Evolutionary conservation across 2,329 filamentous ascomycete genomes (phyloP).

Genomic region (Calonectria hawksworthii): DNA sequence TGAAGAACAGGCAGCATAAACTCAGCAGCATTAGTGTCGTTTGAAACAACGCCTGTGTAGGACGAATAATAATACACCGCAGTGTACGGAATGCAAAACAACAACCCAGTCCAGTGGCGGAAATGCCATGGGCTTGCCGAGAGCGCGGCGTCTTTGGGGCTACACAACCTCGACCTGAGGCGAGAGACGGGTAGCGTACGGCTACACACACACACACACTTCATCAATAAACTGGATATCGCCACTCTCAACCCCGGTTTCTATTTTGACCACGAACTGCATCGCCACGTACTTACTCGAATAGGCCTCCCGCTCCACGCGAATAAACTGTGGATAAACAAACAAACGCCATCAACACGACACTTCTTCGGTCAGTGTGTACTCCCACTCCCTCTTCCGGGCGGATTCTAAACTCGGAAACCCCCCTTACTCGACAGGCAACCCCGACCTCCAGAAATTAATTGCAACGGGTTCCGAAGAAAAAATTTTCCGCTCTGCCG

Average conservation of each 20-base stretch:
- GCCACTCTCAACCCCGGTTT: neutral
- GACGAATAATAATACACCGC: neutral
- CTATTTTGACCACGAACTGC: constrained; percentile 10
- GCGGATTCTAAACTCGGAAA: constrained; percentile 11
- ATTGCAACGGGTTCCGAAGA: neutral
- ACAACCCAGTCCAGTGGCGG: neutral
- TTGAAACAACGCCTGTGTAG: neutral
- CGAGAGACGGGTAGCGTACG: neutral
- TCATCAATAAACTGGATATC: neutral
- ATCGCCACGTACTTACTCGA: neutral
- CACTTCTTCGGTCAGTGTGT: neutral
- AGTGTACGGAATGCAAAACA: neutral
- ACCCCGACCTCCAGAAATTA: constrained; percentile 16
- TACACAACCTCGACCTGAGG: neutral
- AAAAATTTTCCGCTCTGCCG: constrained; percentile 23
- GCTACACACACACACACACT: neutral
- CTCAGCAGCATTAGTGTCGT: neutral
- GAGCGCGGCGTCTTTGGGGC: neutral
- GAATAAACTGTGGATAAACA: constrained; percentile 7
- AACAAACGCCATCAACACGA: constrained; percentile 12
- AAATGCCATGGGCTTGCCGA: neutral
- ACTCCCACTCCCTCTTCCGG: neutral
- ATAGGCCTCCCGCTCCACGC: constrained; percentile 14
- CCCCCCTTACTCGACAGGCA: constrained; percentile 9
- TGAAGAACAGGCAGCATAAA: neutral